phyloP scores from a whole-genome alignment of 345 rosid species.

The Eucalyptus cloeziana region DNA sequence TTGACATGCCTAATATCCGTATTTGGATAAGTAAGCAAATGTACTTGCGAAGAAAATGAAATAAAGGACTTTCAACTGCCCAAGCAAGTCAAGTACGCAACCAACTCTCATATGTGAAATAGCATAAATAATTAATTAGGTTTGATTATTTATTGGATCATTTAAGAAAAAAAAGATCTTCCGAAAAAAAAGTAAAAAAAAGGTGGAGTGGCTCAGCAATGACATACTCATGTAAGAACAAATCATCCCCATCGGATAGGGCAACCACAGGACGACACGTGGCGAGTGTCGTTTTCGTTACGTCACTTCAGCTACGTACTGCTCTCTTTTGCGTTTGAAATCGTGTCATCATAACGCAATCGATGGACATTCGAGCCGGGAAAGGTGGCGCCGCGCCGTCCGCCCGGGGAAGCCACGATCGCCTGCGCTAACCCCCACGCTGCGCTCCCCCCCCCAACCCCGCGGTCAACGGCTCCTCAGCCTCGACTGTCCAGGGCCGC shows the following conservation, averaged over 20 bases:
- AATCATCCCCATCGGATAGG: background rate
- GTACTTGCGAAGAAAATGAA: background rate
- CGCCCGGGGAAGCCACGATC: background rate
- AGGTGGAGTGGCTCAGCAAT: background rate
- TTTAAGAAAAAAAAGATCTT: no score
- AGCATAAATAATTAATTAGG: no score
- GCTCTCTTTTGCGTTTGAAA: background rate
- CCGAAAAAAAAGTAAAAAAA: background rate
- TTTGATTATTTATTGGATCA: background rate
- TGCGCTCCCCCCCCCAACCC: background rate
- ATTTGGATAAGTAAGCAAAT: background rate
- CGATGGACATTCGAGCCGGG: background rate
- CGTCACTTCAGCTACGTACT: background rate
- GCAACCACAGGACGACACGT: background rate
- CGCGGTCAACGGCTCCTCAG: background rate
- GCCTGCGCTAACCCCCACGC: background rate
- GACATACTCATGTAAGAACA: no score
- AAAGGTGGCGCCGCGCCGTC: conserved; percentile 4
- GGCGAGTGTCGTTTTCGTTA: background rate
- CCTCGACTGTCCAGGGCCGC: background rate
- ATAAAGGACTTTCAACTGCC: no score
- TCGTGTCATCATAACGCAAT: background rate
- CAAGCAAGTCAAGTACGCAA: background rate
- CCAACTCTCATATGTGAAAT: background rate
- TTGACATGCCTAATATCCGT: no score